phyloP scores from a whole-genome alignment of 495 filamentous ascomycete genomes.

The Tuber microsphaerosporum region DNA sequence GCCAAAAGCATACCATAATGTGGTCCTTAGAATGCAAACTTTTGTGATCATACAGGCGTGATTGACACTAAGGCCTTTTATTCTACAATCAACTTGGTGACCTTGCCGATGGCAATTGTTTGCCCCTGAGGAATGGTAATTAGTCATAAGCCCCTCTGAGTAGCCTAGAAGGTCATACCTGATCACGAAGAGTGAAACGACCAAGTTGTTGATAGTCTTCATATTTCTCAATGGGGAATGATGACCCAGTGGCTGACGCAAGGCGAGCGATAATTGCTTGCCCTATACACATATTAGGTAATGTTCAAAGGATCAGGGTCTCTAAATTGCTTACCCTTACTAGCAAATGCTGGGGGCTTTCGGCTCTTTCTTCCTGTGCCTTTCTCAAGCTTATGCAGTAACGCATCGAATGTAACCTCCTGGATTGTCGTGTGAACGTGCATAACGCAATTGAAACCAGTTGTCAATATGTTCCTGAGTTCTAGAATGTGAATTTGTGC shows the following conservation, averaged over 20 bases:
- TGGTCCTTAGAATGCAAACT: neutral
- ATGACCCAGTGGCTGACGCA: constrained; percentile 73
- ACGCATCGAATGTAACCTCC: constrained; percentile 77
- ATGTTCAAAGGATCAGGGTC: neutral
- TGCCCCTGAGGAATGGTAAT: constrained; percentile 56
- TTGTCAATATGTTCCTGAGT: constrained; percentile 82
- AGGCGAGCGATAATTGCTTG: constrained; percentile 75
- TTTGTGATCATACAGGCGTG: neutral
- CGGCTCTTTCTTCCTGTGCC: constrained; percentile 92
- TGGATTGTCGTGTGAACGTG: constrained; percentile 89
- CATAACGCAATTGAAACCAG: constrained; percentile 84
- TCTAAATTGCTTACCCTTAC: constrained; percentile 61
- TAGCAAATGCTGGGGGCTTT: constrained; percentile 82
- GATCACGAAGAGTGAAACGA: constrained; percentile 88
- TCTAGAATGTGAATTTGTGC: constrained; percentile 96
- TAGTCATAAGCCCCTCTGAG: constrained; percentile 27
- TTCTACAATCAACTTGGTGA: constrained; percentile 67
- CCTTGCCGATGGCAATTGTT: constrained; percentile 96
- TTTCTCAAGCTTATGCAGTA: constrained; percentile 93
- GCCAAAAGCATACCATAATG: neutral
- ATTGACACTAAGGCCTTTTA: constrained; percentile 7
- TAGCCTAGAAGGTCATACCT: constrained; percentile 50
- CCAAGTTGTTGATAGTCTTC: constrained; percentile 91
- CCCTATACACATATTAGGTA: constrained; percentile 30
- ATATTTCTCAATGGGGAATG: constrained; percentile 86